Base-by-base conservation (phyloP, 2,329 filamentous ascomycete genomes). In the Nothophoma quercina region DNA sequence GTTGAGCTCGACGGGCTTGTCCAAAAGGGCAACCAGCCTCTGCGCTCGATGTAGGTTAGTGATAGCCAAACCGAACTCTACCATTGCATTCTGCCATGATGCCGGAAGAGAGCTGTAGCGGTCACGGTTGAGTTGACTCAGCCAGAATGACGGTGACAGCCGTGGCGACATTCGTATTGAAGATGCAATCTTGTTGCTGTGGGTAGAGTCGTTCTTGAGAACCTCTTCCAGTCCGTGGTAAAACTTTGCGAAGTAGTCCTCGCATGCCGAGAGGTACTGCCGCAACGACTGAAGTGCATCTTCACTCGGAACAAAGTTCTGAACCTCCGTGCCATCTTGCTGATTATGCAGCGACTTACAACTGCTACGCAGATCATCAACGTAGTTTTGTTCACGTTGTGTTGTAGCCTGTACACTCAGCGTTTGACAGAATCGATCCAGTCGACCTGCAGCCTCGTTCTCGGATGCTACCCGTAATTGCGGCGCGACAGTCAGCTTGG, bases 21-120 rank as follows among this genome's bases (percentile, higher is more conserved):
- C 28, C 0, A 41, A 46, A 5, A 63, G 39, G 3, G 38, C 47
- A 1, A 63, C 18, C 6, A 74, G 32, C 23, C 70, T 41, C 16
- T 64, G 58, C 1, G 72, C 69, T 26, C 70, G 65, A n/a, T 73
- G 70, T 3, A 72, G 18, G 2, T 61, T 39, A 2, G 63, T 69
- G 10, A 73, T 29, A 7, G 68, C 62, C 8, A 69, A 40, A 0
- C 55, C 69, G 58, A 68, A 71, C 10, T 58, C 30, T 5, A 73
- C 50, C 7, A 73, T 39, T 1, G 10, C 25, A 6, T 8, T 23
- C 23, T 64, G 64, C 71, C 71, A 73, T 0, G 48, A n/a, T 2
- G 23, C 6, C 6, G 65, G 19, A 1, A 73, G 36, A 0, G 7
- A 15, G 1, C 57, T 32, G 15, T 60, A 69, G 2, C 52, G 51